A percentile compares a stretch with the other conserved stretches of the same genome.
These are phyloP conservation scores for Lophiostoma macrostomum DNA, from an alignment of 495 filamentous ascomycete species.

Conservation along the genomic window DNA sequence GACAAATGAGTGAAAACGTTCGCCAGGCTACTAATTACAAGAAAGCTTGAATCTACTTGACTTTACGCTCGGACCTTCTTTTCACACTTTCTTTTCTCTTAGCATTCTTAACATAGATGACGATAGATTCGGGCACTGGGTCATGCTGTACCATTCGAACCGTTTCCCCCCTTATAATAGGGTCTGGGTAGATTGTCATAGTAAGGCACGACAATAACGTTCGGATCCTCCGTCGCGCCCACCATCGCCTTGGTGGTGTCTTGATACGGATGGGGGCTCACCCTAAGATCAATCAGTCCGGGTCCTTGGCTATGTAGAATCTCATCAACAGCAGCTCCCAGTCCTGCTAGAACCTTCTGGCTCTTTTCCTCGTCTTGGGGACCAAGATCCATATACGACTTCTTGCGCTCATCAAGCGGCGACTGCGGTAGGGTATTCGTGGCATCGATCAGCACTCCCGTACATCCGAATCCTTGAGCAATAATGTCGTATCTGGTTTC, in stretches of 20 bases:
- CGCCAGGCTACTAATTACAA: neutral
- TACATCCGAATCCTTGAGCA: constrained; percentile 27
- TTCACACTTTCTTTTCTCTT: too few relatives aligned
- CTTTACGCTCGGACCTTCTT: too few relatives aligned
- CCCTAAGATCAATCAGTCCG: constrained; percentile 25
- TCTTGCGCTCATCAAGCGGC: constrained; percentile 8
- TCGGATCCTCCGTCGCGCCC: constrained; percentile 28
- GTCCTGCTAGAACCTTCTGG: constrained; percentile 3
- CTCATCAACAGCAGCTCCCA: constrained; percentile 21
- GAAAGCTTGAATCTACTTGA: neutral
- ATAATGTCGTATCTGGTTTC: constrained; percentile 32
- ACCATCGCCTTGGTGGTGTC: constrained; percentile 31
- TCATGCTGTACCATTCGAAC: too few relatives aligned
- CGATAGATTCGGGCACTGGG: too few relatives aligned
- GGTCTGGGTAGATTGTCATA: constrained; percentile 36
- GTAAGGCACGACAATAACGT: constrained; percentile 37
- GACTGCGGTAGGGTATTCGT: constrained; percentile 10
- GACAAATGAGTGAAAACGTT: too few relatives aligned
- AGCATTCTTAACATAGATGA: too few relatives aligned
- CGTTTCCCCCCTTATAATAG: constrained; percentile 25
- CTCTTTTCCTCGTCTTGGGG: neutral
- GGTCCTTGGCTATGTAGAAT: constrained; percentile 19
- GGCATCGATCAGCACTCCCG: constrained; percentile 6
- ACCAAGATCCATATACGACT: constrained; percentile 6
- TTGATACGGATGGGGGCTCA: constrained; percentile 12